Percentiles rank a stretch among this genome's conserved stretches.
These are phyloP conservation scores for Taiozyma onychis DNA, from an alignment of 1,139 yeast species.

Conservation along the genomic window DNA sequence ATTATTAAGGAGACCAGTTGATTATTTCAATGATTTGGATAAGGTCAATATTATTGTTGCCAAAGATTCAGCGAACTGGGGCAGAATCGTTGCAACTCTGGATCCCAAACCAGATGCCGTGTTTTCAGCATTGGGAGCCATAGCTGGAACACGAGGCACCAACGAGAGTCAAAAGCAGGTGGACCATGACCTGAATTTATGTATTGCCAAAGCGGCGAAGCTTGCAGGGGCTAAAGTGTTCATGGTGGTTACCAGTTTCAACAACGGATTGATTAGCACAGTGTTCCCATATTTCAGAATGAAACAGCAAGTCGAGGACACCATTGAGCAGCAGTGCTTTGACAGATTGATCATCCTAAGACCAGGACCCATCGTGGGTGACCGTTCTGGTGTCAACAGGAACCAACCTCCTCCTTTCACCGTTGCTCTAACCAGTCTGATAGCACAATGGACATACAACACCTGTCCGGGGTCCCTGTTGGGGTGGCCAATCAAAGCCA, in stretches of 20 bases:
- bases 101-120: conserved; percentile 7
- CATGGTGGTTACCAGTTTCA: conserved; percentile 26
- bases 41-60: conserved; percentile 11
- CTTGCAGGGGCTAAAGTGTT: conserved; percentile 2
- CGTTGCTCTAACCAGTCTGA: conserved; percentile 2
- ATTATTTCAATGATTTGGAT: background rate
- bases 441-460: conserved; percentile 11
- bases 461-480: conserved; percentile 9
- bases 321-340: conserved; percentile 13
- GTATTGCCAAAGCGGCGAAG: conserved; percentile 4
- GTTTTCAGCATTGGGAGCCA: conserved; percentile 14
- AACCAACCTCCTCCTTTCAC: conserved; percentile 1
- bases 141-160: conserved; percentile 1
- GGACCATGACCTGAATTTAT: conserved; percentile 12
- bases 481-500: conserved; percentile 14
- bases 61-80: conserved; percentile 10
- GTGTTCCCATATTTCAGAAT: conserved; percentile 24
- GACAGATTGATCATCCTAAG: conserved; percentile 23
- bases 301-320: conserved; percentile 22
- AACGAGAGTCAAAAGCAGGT: conserved; percentile 2
- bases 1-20: conserved; percentile 24
- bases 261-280: conserved; percentile 20
- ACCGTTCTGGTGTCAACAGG: background rate
- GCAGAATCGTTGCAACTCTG: background rate
- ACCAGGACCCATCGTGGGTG: conserved; percentile 30